Evolutionary conservation across 805 yeast species (phyloP), one percentile per base, ranked within the genome.

Genomic region (Cyberlindnera maclurae): DNA sequence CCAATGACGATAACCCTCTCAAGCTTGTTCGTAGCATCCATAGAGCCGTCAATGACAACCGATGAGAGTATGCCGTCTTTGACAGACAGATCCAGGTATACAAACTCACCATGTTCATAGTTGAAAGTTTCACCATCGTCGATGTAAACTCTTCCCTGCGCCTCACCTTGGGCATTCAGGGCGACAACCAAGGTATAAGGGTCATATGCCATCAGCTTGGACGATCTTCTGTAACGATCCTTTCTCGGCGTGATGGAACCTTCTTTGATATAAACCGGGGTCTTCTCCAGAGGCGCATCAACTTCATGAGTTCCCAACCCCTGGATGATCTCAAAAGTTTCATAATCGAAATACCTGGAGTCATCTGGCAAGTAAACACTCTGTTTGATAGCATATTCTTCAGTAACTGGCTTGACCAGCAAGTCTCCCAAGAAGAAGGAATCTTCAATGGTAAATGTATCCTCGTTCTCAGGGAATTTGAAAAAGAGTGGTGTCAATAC

Each of bases 41-140:
- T 6, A 4, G 49, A 43, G 6, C 56, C 57, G 26, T 56, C 60
- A 7, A 34, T 34, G 11, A 57, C 52, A 1, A 44, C 47, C 5
- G 67, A 57, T 0, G 42, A 41, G 3, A 77, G 41, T 7, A 40
- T 38, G n/a, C 62, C 58, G 15, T 62, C 59, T 11, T 58, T 50
- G 13, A 68, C 64, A 3, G 46, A 46, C 26, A 84, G 67, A 2
- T 63, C 50, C 2, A 75, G 52, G 32, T 63, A 57, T 3, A 76
- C 38, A 50, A 45, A 79, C 20, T 75, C 78, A 6, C 81, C 82
- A 2, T 62, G 47, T 26, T 57, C 41, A 54, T 77, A 77, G 32
- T 66, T 72, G 48, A 71, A 84, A 0, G 89, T 68, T 49, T 79
- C 83, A 12, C 95, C 96, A 59, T 89, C 97, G 57, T 89, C 97